phyloP scores from a whole-genome alignment of 306 rosid genomes.

The Cucumis melo region DNA sequence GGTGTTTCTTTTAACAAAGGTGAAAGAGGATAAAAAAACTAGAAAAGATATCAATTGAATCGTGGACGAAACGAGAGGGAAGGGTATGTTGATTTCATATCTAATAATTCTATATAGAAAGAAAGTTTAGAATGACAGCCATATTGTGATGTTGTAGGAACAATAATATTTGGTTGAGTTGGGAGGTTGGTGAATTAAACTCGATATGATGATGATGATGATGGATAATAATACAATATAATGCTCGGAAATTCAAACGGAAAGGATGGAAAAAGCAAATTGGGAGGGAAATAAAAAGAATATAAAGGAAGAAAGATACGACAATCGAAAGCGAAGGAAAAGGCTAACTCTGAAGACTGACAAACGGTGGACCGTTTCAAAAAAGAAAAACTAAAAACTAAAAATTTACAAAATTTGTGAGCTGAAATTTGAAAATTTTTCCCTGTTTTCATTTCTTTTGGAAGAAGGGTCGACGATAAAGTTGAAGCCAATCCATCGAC shows the following conservation, averaged over 20 bases:
- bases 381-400: too few relatives aligned
- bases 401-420: neutral
- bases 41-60: too few relatives aligned
- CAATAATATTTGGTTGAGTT: too few relatives aligned
- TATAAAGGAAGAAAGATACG: neutral
- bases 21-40: too few relatives aligned
- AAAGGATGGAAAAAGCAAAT: neutral
- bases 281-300: neutral
- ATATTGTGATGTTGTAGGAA: too few relatives aligned
- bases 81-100: too few relatives aligned
- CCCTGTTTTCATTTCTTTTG: neutral
- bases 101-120: too few relatives aligned
- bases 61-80: too few relatives aligned
- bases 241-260: neutral
- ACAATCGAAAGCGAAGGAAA: neutral
- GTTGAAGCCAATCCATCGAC: neutral
- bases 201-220: neutral
- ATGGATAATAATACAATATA: neutral
- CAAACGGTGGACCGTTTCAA: neutral
- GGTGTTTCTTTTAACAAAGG: too few relatives aligned
- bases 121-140: too few relatives aligned
- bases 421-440: neutral
- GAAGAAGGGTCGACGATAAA: slow-evolving; percentile 4
- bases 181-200: too few relatives aligned
- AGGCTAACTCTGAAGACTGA: neutral